Conservation (phyloP, 352 stramenopile species). For the Thalassiosira livingstoniorum region DNA sequence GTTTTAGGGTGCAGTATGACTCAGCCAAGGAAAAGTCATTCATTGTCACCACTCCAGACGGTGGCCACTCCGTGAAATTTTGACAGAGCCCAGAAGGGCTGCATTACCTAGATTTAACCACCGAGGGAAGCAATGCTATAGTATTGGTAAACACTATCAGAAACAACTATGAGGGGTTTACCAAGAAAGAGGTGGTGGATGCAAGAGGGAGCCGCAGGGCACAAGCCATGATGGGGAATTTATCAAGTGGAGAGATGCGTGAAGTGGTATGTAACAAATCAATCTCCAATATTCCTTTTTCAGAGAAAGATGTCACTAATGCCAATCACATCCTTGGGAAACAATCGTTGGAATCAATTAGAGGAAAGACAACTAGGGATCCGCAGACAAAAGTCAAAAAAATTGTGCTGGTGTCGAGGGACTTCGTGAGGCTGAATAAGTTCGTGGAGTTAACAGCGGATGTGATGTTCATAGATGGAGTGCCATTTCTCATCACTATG, state of each 20-base stretch:
- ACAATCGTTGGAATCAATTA: not conserved
- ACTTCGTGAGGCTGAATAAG: not conserved
- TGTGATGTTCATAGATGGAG: slow-evolving; percentile 56
- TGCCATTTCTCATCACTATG: slow-evolving; percentile 50
- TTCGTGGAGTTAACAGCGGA: slow-evolving; percentile 43
- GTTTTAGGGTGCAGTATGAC: too few relatives aligned
- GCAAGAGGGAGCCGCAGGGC: not conserved
- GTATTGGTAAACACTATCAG: too few relatives aligned
- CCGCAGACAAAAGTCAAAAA: too few relatives aligned
- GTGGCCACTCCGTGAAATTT: too few relatives aligned
- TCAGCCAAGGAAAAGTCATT: too few relatives aligned
- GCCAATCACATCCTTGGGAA: slow-evolving; percentile 13
- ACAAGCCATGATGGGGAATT: slow-evolving; percentile 3
- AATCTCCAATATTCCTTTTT: not conserved
- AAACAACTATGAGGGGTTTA: too few relatives aligned
- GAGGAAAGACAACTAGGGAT: not conserved
- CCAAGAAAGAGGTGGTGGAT: too few relatives aligned
- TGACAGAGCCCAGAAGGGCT: too few relatives aligned
- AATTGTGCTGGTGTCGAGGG: too few relatives aligned
- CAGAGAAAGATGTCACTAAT: slow-evolving; percentile 3
- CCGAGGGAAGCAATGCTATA: too few relatives aligned
- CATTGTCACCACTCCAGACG: too few relatives aligned
- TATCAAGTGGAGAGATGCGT: not conserved
- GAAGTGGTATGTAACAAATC: slow-evolving; percentile 1
- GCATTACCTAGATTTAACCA: too few relatives aligned